Evolutionary conservation across 140 eudicot genomes (phyloP).

Genomic region (Ambrosia hybrid): DNA sequence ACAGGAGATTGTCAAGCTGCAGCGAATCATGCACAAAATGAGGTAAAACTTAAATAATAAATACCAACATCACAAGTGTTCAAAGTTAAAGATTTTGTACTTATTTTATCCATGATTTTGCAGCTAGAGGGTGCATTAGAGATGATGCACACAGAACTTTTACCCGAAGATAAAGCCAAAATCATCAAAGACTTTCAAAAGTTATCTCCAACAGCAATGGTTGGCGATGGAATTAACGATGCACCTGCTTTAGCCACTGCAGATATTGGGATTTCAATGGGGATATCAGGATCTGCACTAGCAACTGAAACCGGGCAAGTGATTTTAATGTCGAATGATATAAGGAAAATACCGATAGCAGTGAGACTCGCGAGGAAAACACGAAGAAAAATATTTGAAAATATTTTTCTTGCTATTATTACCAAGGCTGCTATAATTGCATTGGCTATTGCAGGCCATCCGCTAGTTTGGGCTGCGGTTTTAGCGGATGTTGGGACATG

Average conservation of each 20-base stretch:
- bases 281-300: conserved; percentile 90
- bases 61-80: background rate
- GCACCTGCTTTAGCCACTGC: conserved; percentile 96
- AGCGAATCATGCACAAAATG: conserved; percentile 69
- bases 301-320: conserved; percentile 89
- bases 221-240: conserved; percentile 96
- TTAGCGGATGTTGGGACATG: conserved; percentile 87
- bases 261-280: conserved; percentile 92
- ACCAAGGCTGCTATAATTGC: conserved; percentile 71
- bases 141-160: conserved; percentile 60
- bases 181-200: conserved; percentile 58
- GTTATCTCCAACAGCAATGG: conserved; percentile 75
- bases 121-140: conserved; percentile 74
- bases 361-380: conserved; percentile 52
- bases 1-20: conserved; percentile 86
- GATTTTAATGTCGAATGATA: conserved; percentile 82
- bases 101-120: conserved; percentile 8
- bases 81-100: background rate
- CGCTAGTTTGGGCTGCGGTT: conserved; percentile 94
- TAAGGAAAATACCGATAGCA: conserved; percentile 67
- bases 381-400: conserved; percentile 56
- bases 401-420: conserved; percentile 53
- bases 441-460: conserved; percentile 81
- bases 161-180: conserved; percentile 82
- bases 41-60: conserved; percentile 38